Conservation (phyloP, 2,329 filamentous ascomycete genomes). For the Hypoxylon rubiginosum region DNA sequence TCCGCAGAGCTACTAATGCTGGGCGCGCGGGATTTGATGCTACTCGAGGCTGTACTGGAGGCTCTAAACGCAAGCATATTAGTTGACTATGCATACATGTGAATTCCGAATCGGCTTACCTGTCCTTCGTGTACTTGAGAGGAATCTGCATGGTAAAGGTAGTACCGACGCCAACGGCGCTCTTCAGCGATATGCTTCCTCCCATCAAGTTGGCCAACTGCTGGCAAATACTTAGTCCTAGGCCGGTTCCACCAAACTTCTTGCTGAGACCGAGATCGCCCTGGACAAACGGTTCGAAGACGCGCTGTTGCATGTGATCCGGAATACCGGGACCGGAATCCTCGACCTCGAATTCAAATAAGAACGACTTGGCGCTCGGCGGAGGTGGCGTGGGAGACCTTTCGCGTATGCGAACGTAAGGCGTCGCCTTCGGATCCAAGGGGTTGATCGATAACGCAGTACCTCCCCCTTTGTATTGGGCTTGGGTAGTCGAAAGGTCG, state of each 20-base stretch:
- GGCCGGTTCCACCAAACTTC: conserved; percentile 89
- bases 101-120: conserved; percentile 57
- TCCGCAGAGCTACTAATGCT: conserved; percentile 61
- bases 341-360: conserved; percentile 89
- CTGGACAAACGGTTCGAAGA: conserved; percentile 96
- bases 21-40: conserved; percentile 62
- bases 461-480: conserved; percentile 57
- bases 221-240: conserved; percentile 90
- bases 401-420: conserved; percentile 65
- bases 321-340: conserved; percentile 91
- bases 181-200: conserved; percentile 79
- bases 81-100: conserved; percentile 1
- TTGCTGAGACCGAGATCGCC: conserved; percentile 91
- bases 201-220: conserved; percentile 88
- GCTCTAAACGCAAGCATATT: conserved; percentile 52
- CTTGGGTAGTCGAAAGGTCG: conserved; percentile 49
- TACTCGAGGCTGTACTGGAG: conserved; percentile 69
- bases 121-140: conserved; percentile 79
- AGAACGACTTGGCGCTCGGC: conserved; percentile 71
- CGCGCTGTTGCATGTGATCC: conserved; percentile 79
- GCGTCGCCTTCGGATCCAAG: conserved; percentile 66
- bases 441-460: conserved; percentile 74
- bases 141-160: conserved; percentile 88
- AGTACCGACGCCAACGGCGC: conserved; percentile 79
- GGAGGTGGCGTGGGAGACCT: conserved; percentile 73